Evolutionary conservation across 768 basidiomycete species (phyloP).

Genomic region (Agrocybe chaxingu): DNA sequence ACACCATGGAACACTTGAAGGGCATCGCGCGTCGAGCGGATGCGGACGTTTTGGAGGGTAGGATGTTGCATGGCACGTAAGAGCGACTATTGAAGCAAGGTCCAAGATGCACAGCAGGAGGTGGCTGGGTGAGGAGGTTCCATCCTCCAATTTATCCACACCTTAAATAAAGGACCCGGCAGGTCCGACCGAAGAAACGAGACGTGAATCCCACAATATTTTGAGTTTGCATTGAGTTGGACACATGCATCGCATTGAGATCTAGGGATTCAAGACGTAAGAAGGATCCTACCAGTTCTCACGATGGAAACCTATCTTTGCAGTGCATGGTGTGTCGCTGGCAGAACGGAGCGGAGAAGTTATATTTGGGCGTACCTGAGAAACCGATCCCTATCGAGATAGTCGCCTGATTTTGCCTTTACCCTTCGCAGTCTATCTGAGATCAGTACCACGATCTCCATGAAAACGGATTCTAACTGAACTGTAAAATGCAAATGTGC

Average conservation of each 20-base stretch:
- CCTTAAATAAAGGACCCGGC: slow-evolving; percentile 27
- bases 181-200: slow-evolving; percentile 34
- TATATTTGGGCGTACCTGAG: slow-evolving; percentile 32
- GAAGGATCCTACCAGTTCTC: slow-evolving; percentile 30
- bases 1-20: slow-evolving; percentile 79
- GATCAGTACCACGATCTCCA: slow-evolving; percentile 30
- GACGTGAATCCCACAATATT: slow-evolving; percentile 39
- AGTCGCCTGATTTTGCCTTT: slow-evolving; percentile 33
- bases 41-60: slow-evolving; percentile 71
- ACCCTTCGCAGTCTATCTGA: slow-evolving; percentile 35
- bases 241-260: slow-evolving; percentile 40
- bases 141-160: slow-evolving; percentile 17
- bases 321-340: slow-evolving; percentile 32
- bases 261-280: slow-evolving; percentile 41
- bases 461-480: slow-evolving; percentile 27
- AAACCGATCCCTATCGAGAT: slow-evolving; percentile 27
- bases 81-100: slow-evolving; percentile 1
- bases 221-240: slow-evolving; percentile 62
- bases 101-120: slow-evolving; percentile 11
- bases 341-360: slow-evolving; percentile 38
- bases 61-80: slow-evolving; percentile 61
- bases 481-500: slow-evolving; percentile 27
- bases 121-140: slow-evolving; percentile 16
- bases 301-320: slow-evolving; percentile 30
- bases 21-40: slow-evolving; percentile 78